Evolutionary conservation across 2,329 filamentous ascomycete genomes (phyloP).

Genomic region (Sclerotinia subarctica): DNA sequence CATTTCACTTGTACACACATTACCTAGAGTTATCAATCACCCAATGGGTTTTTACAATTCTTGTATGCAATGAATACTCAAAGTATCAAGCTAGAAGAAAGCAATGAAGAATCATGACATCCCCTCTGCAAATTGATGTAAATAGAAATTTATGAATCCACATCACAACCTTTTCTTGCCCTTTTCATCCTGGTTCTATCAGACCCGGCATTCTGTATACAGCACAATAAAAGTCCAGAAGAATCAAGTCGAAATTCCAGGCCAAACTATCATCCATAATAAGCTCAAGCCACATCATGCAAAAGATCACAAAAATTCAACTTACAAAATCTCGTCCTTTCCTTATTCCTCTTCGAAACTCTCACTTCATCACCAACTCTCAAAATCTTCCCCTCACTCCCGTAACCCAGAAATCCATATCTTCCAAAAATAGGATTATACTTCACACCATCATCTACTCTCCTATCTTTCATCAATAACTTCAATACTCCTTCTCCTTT

Average conservation of each 20-base stretch:
- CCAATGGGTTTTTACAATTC: no score
- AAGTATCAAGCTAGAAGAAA: no score
- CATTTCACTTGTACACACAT: no score
- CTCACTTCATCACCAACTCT: slow-evolving; percentile 48
- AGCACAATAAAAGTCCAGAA: no score
- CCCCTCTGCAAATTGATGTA: no score
- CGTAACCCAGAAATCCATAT: slow-evolving; percentile 58
- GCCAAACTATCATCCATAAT: slow-evolving; percentile 33
- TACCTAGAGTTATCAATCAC: no score
- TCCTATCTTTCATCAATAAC: slow-evolving; percentile 65
- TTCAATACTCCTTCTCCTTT: slow-evolving; percentile 63
- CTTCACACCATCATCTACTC: slow-evolving; percentile 65
- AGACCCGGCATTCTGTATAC: no score
- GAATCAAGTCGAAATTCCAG: slow-evolving; percentile 31
- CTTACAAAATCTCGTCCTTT: slow-evolving; percentile 49
- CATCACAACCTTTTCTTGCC: no score
- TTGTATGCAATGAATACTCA: no score
- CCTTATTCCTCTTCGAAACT: slow-evolving; percentile 44
- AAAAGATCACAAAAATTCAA: slow-evolving; percentile 24
- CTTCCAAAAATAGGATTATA: slow-evolving; percentile 71
- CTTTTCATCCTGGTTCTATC: no score
- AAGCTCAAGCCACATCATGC: neutral
- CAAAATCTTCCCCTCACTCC: slow-evolving; percentile 39
- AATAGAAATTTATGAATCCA: no score
- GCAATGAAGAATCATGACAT: no score